A percentile compares a stretch with the other conserved stretches of the same genome.
phyloP scores from a whole-genome alignment of 192 early-diverging fungal species.

The Gamsiella multidivaricata region DNA sequence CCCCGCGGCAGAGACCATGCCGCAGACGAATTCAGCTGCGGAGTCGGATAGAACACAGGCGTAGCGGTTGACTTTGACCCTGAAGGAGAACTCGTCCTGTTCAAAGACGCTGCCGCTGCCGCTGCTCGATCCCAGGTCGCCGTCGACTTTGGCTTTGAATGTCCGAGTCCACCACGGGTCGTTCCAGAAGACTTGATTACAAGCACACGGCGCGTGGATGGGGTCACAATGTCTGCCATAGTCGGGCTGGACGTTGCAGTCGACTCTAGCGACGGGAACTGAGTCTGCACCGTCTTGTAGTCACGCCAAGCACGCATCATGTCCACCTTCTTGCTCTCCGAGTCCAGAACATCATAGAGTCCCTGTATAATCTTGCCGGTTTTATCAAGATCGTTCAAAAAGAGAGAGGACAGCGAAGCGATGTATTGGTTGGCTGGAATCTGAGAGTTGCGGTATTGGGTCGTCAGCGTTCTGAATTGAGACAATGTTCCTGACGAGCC shows the following conservation, averaged over 20 bases:
- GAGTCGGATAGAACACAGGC: conserved; percentile 46
- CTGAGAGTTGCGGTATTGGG: conserved; percentile 56
- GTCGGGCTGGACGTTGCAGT: conserved; percentile 30
- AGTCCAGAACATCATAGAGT: conserved; percentile 61
- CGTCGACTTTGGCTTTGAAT: conserved; percentile 50
- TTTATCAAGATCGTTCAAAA: conserved; percentile 51
- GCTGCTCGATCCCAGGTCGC: conserved; percentile 64
- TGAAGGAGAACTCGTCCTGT: conserved; percentile 27
- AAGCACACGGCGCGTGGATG: conserved; percentile 68
- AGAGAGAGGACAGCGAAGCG: conserved; percentile 50
- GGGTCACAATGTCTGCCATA: conserved; percentile 45
- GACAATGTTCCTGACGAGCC: conserved; percentile 48
- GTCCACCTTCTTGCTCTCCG: conserved; percentile 64
- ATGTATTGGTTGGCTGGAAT: conserved; percentile 58
- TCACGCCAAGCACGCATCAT: conserved; percentile 76
- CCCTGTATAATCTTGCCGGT: conserved; percentile 62
- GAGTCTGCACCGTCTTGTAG: conserved; percentile 64
- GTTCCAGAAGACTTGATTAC: conserved; percentile 78
- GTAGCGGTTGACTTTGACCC: conserved; percentile 18
- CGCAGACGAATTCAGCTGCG: conserved; percentile 41
- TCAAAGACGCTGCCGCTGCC: conserved; percentile 51
- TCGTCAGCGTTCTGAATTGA: conserved; percentile 62
- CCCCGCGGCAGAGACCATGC: conserved; percentile 23
- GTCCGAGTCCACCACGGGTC: conserved; percentile 56
- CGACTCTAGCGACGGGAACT: conserved; percentile 36